Evolutionary conservation across 352 stramenopile species (phyloP), one percentile per base, ranked within the genome.

Genomic region (Globisporangium apiculatum): DNA sequence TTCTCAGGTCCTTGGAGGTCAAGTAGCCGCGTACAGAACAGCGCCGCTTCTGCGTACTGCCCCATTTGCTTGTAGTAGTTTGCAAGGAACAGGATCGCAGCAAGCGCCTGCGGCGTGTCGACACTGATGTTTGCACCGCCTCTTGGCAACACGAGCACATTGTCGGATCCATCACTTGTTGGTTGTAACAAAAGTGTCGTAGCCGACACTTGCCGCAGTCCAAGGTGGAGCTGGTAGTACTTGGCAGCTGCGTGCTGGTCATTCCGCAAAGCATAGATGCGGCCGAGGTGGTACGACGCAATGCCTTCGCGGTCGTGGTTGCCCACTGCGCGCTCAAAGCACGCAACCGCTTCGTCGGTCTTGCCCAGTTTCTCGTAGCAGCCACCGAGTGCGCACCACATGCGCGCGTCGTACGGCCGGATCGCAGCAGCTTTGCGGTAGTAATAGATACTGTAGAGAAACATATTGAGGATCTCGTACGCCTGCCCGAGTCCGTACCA

Each of bases 381-480:
- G 6, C 76, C 75, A 43, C 92, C 96, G 31, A 99, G 76, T 15
- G 96, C 96, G 60, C 87, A 97, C 96, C 96, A 99, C 95, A 99
- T 99, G n/a, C 96, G 83, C 42, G 94, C 90, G 76, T 99, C 96
- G 61, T 97, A 97, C 8, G 96, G 96, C 3, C 95, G 89, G n/a
- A 99, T 85, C 15, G 86, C 76, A 7, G 95, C 90, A 7, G 96
- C 95, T 71, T 98, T 98, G 53, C 94, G 83, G 72, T 98, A 99
- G 76, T 99, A 99, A 80, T 99, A 98, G n/a, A 99, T 84, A 48
- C 95, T 97, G 74, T 99, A 99, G 55, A 98, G 80, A 57, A 94
- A 91, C 95, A 99, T 98, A 67, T 98, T 97, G 52, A 99, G 78
- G 51, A 99, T 97, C 79, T 99, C 97, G 74, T 99, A 99, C 0